A percentile compares a stretch with the other conserved stretches of the same genome.
Conservation (phyloP, 306 rosid species). For the Rosa rugosa region DNA sequence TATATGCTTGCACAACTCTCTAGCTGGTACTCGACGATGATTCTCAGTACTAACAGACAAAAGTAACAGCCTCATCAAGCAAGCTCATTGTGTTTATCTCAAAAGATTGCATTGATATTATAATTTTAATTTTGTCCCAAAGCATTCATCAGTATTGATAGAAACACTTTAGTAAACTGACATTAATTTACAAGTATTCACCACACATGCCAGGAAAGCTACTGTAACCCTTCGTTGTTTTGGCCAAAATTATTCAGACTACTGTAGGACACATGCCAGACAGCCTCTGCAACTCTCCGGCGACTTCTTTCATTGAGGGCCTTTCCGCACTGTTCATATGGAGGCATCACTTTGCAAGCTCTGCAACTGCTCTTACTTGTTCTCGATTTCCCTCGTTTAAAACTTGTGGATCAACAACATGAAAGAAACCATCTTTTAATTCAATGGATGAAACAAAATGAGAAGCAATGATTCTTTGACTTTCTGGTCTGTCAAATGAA, state of each 20-base stretch:
- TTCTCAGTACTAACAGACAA: background rate
- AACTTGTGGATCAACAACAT: background rate
- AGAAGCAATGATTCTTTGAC: background rate
- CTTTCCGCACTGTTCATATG: background rate
- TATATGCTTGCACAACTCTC: background rate
- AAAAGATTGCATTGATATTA: background rate
- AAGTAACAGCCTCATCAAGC: background rate
- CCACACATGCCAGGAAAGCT: background rate
- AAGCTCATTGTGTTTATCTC: background rate
- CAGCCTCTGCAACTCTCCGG: background rate
- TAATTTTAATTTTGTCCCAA: background rate
- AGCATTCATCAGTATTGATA: background rate
- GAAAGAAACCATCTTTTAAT: background rate
- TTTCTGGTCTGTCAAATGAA: conserved; percentile 15
- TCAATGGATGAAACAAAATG: conserved; percentile 3
- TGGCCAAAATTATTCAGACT: background rate
- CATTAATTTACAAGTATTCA: background rate
- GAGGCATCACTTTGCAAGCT: conserved; percentile 24
- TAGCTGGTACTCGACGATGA: background rate
- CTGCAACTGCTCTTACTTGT: conserved; percentile 3
- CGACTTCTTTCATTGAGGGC: background rate
- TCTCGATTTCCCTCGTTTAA: background rate
- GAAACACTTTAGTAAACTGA: background rate
- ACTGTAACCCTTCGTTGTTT: background rate
- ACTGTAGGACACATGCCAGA: background rate